Conservation (phyloP, 139 green algal species). For the Tetratostichococcus sp. region DNA sequence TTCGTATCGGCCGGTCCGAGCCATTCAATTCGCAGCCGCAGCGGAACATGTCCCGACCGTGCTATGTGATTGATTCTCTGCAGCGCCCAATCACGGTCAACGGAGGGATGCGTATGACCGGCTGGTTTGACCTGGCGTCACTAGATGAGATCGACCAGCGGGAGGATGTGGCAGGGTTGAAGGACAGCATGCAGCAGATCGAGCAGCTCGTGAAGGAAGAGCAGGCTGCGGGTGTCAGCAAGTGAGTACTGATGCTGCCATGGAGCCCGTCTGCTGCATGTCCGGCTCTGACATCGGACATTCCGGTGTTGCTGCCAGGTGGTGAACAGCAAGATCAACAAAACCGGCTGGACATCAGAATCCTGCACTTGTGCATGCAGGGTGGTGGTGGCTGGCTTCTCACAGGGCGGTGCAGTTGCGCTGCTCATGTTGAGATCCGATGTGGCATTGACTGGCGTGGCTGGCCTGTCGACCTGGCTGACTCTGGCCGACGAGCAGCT, state of each 20-base stretch:
- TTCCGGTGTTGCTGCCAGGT: too few species aligned
- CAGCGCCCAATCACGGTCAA: background rate
- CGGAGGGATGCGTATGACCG: background rate
- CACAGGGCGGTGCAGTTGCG: slow-evolving; percentile 65
- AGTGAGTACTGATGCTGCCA: background rate
- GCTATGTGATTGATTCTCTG: background rate
- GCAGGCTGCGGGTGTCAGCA: background rate
- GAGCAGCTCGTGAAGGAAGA: background rate
- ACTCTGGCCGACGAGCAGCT: slow-evolving; percentile 54
- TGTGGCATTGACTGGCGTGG: slow-evolving; percentile 48
- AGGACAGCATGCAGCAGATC: slow-evolving; percentile 1
- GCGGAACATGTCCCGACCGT: too few species aligned
- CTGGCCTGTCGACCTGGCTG: slow-evolving; percentile 63
- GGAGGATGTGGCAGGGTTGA: slow-evolving; percentile 12
- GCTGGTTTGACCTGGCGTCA: slow-evolving; percentile 4
- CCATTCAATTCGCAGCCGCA: too few species aligned
- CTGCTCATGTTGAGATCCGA: slow-evolving; percentile 57
- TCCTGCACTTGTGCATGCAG: too few species aligned
- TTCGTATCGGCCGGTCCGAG: too few species aligned
- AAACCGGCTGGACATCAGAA: too few species aligned
- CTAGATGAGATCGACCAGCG: slow-evolving; percentile 4
- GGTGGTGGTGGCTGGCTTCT: slow-evolving; percentile 73
- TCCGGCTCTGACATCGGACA: background rate
- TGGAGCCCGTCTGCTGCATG: background rate
- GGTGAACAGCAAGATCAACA: too few species aligned